Conservation (phyloP, 75 land plant genomes). For the Cryptomeria japonica region DNA sequence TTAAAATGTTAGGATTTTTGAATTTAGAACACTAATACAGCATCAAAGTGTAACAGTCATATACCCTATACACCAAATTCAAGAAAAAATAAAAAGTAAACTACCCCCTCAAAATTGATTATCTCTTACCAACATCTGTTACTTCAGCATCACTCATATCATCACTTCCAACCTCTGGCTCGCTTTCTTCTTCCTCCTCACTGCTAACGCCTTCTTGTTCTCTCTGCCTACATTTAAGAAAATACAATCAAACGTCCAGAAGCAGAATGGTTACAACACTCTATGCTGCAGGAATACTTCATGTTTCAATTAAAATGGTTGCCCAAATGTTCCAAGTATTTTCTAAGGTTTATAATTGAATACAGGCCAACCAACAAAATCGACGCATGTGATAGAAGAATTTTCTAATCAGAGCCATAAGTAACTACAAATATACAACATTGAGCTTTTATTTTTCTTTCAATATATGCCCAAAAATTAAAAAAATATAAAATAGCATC, state of each 20-base stretch:
- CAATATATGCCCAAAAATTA: neutral
- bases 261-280: neutral
- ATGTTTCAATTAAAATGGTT: neutral
- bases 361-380: neutral
- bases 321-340: neutral
- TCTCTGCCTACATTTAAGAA: constrained; percentile 1
- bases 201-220: constrained; percentile 3
- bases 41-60: neutral
- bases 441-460: neutral
- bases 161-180: too few relatives aligned
- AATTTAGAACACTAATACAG: neutral
- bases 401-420: neutral
- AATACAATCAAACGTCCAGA: neutral
- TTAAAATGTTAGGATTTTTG: neutral
- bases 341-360: neutral
- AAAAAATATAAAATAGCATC: neutral
- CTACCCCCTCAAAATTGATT: neutral
- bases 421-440: neutral
- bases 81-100: neutral
- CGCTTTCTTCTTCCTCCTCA: neutral
- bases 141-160: neutral
- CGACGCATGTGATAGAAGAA: neutral
- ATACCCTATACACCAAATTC: neutral
- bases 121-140: neutral
- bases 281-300: neutral